Conservation (phyloP, 2,329 filamentous ascomycete species). For the Ceratocystis huliohia region DNA sequence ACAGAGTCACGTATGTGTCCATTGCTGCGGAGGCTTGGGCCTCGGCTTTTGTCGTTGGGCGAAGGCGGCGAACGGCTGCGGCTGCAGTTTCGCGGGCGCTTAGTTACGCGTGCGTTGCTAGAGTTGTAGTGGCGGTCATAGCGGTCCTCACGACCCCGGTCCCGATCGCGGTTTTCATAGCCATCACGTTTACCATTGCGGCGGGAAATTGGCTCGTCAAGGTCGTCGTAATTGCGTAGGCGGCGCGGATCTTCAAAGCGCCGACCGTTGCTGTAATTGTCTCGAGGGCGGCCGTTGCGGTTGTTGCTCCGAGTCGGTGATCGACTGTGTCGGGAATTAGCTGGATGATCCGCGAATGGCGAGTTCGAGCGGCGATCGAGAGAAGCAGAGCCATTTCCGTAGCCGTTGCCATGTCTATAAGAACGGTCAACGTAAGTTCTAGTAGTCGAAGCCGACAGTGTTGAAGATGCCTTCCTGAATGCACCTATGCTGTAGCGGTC, state of each 20-base stretch:
- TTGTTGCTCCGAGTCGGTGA: constrained; percentile 36
- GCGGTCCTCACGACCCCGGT: constrained; percentile 29
- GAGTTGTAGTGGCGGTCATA: constrained; percentile 31
- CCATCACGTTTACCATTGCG: constrained; percentile 35
- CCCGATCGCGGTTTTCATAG: constrained; percentile 46
- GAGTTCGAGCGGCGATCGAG: constrained; percentile 27
- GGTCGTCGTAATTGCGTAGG: constrained; percentile 51
- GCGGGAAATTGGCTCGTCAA: constrained; percentile 28
- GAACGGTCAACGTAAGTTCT: constrained; percentile 82
- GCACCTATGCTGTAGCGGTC: background rate
- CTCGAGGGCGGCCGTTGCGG: constrained; percentile 44
- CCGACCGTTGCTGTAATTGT: constrained; percentile 23
- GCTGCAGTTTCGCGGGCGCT: constrained; percentile 40
- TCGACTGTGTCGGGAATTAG: constrained; percentile 22
- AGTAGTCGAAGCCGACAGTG: constrained; percentile 46
- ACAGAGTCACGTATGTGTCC: constrained; percentile 25
- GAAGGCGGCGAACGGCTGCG: constrained; percentile 37
- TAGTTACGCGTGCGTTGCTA: constrained; percentile 38
- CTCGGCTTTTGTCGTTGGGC: constrained; percentile 29
- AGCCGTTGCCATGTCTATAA: constrained; percentile 47
- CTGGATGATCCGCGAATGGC: background rate
- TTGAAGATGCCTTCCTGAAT: constrained; percentile 61
- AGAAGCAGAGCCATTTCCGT: constrained; percentile 32
- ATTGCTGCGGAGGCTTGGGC: constrained; percentile 26
- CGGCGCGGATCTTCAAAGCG: constrained; percentile 40